Percentiles rank a stretch among this genome's conserved stretches.
These are phyloP conservation scores for Verticillium zaregamsianum DNA, from an alignment of 2,329 filamentous ascomycete species.

Conservation along the genomic window DNA sequence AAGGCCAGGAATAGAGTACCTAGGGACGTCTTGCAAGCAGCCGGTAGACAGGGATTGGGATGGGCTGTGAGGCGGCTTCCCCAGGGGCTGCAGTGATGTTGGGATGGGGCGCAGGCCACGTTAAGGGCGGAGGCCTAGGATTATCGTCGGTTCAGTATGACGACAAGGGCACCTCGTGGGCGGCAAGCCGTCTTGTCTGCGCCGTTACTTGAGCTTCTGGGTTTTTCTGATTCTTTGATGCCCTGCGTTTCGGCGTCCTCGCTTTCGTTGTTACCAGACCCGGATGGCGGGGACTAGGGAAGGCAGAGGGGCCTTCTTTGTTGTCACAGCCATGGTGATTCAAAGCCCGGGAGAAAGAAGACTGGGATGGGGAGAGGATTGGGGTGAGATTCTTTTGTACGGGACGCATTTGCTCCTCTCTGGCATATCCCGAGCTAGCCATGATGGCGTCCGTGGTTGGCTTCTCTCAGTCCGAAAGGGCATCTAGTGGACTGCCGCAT, in stretches of 20 bases:
- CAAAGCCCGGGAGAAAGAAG: slow-evolving; percentile 2
- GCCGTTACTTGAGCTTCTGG: not conserved
- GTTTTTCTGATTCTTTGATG: not conserved
- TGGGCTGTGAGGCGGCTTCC: not conserved
- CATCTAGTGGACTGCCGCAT: slow-evolving; percentile 15
- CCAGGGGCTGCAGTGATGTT: not conserved
- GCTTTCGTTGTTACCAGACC: not conserved
- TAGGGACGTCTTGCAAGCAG: not conserved
- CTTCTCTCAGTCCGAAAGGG: slow-evolving; percentile 14
- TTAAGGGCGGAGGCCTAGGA: slow-evolving; percentile 1
- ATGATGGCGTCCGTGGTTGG: slow-evolving; percentile 12
- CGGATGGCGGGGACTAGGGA: slow-evolving; percentile 2
- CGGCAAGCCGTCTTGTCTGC: not conserved
- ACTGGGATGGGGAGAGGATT: not conserved
- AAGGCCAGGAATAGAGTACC: slow-evolving; percentile 2
- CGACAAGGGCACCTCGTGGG: not conserved
- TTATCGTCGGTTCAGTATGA: not conserved
- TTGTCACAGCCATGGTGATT: slow-evolving; percentile 3
- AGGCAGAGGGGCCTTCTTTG: slow-evolving; percentile 3
- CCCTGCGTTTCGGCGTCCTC: not conserved
- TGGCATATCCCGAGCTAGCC: slow-evolving; percentile 5
- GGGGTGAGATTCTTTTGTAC: slow-evolving; percentile 2
- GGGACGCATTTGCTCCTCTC: slow-evolving; percentile 4
- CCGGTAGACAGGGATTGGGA: not conserved
- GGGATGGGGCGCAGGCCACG: not conserved